Evolutionary conservation across 2,329 filamentous ascomycete genomes (phyloP), one percentile per base, ranked within the genome.

Genomic region (Ophiostoma triangulosporum): DNA sequence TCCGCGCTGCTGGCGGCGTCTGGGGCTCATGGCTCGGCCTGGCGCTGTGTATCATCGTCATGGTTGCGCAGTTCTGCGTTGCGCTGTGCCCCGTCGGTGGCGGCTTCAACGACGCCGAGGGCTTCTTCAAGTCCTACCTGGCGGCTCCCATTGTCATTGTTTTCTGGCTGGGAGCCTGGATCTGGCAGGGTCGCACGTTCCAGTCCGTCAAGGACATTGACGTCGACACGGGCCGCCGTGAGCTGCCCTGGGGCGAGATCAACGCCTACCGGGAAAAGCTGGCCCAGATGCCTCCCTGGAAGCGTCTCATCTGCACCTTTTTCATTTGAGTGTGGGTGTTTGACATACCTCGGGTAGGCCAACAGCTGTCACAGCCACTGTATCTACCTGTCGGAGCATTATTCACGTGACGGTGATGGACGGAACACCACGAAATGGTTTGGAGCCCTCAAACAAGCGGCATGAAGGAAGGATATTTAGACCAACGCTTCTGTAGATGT

Each of bases 21-120:
- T 69, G 67, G 7, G 84, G 84, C 17, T 86, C 81, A 1, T 86
- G 73, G 67, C 43, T 86, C 4, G 83, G 84, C 6, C 66, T 87
- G 4, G 54, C 64, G 33, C 70, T 86, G 31, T 78, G 78, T 58
- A 59, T 76, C 11, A 57, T 84, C 2, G 75, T 81, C 6, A 65
- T 81, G 27, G 66, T 76, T 27, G 78, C 77, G 11, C 76, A 80
- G 63, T 68, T 73, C 59, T 73, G 69, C 59, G 66, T 69, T 3
- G 68, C 73, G 3, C 61, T 76, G 20, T 57, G 58, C 48, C 62
- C 65, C 5, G 48, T 63, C 20, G 55, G 55, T 9, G 56, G 57
- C 35, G 60, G 58, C n/a, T 58, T 68, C 52, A 66, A 68, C 54
- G 59, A 63, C 27, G 69, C 68, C 3, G 61, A 70, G 33, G 69